Evolutionary conservation across 2,329 filamentous ascomycete species (phyloP).

Genomic region (Botrytis pseudocinerea): DNA sequence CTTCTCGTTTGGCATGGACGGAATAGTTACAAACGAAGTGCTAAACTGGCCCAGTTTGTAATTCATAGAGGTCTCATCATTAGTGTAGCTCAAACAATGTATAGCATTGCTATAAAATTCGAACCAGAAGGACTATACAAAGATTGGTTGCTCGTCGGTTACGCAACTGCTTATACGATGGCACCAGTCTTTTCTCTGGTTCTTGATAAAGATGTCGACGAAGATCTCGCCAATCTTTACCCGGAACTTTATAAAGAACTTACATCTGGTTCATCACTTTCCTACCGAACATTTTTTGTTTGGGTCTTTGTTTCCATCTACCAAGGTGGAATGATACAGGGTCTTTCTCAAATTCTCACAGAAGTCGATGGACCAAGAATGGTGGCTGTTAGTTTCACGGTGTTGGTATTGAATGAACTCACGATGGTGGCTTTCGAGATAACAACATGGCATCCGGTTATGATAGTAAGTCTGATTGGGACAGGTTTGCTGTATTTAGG

Average conservation of each 20-base stretch:
- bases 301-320: constrained; percentile 97
- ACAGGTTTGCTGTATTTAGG: constrained; percentile 80
- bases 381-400: constrained; percentile 89
- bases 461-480: constrained; percentile 81
- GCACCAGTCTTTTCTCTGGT: constrained; percentile 90
- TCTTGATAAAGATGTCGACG: constrained; percentile 92
- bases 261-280: constrained; percentile 82
- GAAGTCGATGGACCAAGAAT: constrained; percentile 72
- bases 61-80: constrained; percentile 97
- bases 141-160: constrained; percentile 95
- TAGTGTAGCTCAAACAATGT: constrained; percentile 94
- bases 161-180: constrained; percentile 95
- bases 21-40: constrained; percentile 94
- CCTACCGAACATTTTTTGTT: constrained; percentile 92
- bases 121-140: constrained; percentile 93
- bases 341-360: constrained; percentile 85
- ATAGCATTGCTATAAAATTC: constrained; percentile 88
- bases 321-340: constrained; percentile 93
- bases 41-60: constrained; percentile 95
- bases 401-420: constrained; percentile 89
- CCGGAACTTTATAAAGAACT: constrained; percentile 97
- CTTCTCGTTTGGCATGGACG: constrained; percentile 98
- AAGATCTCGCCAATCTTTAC: constrained; percentile 89
- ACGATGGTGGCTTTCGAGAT: constrained; percentile 97
- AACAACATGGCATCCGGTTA: constrained; percentile 93